Conservation (phyloP, 805 yeast species). For the Blastobotrys parvus region DNA sequence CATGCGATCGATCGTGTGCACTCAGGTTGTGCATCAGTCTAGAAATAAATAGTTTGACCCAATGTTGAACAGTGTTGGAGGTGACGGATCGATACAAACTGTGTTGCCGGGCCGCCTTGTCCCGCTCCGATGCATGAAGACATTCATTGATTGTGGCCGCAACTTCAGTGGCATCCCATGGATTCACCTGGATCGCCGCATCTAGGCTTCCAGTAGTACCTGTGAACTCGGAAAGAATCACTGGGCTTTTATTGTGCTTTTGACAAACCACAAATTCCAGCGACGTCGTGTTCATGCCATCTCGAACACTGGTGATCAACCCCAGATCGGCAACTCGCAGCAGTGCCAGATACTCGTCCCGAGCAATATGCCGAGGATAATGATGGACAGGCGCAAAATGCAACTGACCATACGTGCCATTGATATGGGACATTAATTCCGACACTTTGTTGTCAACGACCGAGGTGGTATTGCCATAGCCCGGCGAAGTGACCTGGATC, state of each 20-base stretch:
- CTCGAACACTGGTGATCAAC: slow-evolving; percentile 82
- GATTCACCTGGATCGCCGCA: slow-evolving; percentile 69
- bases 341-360: slow-evolving; percentile 83
- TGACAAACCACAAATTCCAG: slow-evolving; percentile 85
- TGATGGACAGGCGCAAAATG: slow-evolving; percentile 85
- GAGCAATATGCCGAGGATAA: slow-evolving; percentile 80
- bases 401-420: slow-evolving; percentile 74
- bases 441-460: slow-evolving; percentile 73
- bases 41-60: slow-evolving; percentile 61
- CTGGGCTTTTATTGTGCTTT: slow-evolving; percentile 50
- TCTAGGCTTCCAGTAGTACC: slow-evolving; percentile 57
- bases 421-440: slow-evolving; percentile 74
- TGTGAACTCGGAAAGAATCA: slow-evolving; percentile 85
- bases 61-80: slow-evolving; percentile 64
- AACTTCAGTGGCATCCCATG: slow-evolving; percentile 95
- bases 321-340: slow-evolving; percentile 86
- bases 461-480: slow-evolving; percentile 41
- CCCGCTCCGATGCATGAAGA: slow-evolving; percentile 39
- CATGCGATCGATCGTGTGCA: slow-evolving; percentile 38
- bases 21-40: slow-evolving; percentile 31
- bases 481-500: slow-evolving; percentile 87
- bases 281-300: slow-evolving; percentile 94
- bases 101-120: slow-evolving; percentile 11
- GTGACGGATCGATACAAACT: slow-evolving; percentile 58
- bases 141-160: slow-evolving; percentile 74